Evolutionary conservation across 495 filamentous ascomycete species (phyloP).

Genomic region (Terfezia boudieri): DNA sequence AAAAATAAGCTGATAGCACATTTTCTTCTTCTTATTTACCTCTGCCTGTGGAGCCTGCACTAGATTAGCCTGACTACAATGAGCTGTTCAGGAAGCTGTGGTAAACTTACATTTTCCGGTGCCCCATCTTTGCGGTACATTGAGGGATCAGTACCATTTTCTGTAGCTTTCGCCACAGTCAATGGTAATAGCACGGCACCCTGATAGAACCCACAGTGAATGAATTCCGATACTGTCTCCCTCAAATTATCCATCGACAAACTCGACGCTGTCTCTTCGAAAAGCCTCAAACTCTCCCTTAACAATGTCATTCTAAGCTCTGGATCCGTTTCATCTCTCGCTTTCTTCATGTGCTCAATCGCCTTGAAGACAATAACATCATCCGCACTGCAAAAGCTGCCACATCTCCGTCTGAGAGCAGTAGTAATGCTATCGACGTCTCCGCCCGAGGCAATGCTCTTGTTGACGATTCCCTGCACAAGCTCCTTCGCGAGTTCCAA

Average conservation of each 20-base stretch:
- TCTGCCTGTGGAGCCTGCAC: constrained; percentile 41
- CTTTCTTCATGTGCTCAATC: constrained; percentile 76
- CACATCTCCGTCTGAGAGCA: constrained; percentile 69
- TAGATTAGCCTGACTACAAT: constrained; percentile 23
- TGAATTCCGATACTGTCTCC: constrained; percentile 55
- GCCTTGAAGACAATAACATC: constrained; percentile 97
- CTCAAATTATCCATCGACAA: constrained; percentile 62
- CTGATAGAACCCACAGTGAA: constrained; percentile 65
- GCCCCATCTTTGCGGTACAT: constrained; percentile 49
- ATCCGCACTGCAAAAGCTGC: constrained; percentile 87
- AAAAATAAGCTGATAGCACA: constrained; percentile 67
- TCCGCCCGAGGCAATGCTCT: constrained; percentile 82
- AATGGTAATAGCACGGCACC: constrained; percentile 82
- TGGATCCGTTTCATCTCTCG: constrained; percentile 44
- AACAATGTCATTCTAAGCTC: constrained; percentile 50
- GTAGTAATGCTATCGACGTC: constrained; percentile 96
- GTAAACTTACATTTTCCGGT: constrained; percentile 27
- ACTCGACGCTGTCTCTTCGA: constrained; percentile 63
- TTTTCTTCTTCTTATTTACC: constrained; percentile 44
- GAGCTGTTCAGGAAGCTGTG: constrained; percentile 9
- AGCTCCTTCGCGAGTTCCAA: constrained; percentile 87
- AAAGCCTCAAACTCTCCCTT: constrained; percentile 70
- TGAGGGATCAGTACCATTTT: constrained; percentile 62
- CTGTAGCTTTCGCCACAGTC: constrained; percentile 53
- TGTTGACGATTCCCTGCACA: constrained; percentile 93